A percentile compares a stretch with the other conserved stretches of the same genome.
phyloP scores from a whole-genome alignment of 257 asterid species.

The Capsicum rhomboideum region DNA sequence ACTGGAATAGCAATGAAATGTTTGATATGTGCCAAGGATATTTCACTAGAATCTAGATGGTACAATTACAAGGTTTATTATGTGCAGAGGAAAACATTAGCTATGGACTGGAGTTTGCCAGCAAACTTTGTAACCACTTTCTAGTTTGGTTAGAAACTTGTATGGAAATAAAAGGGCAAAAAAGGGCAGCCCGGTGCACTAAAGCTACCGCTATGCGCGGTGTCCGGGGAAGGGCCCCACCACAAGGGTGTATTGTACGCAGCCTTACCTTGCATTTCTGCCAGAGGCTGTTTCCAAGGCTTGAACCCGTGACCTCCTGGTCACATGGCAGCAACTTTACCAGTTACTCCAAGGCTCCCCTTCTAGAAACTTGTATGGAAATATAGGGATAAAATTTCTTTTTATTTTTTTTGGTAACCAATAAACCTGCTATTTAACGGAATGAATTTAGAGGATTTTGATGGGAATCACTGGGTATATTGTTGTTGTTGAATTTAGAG shows the following conservation, averaged over 20 bases:
- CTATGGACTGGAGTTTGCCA: not conserved
- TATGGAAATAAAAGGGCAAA: not conserved
- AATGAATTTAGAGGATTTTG: not conserved
- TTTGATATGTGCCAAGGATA: not conserved
- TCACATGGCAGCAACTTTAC: too few species aligned
- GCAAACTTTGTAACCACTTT: not conserved
- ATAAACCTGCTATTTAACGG: not conserved
- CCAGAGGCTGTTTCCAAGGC: too few species aligned
- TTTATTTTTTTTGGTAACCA: too few species aligned
- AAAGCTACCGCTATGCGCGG: too few species aligned
- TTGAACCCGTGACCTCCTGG: too few species aligned
- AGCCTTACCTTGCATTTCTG: too few species aligned
- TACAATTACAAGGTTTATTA: not conserved
- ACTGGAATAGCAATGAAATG: not conserved
- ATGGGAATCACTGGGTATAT: too few species aligned
- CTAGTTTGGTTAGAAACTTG: not conserved
- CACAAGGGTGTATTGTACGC: too few species aligned
- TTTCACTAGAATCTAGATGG: not conserved
- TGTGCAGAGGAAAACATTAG: not conserved
- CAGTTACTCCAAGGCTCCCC: too few species aligned
- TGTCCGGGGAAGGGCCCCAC: too few species aligned
- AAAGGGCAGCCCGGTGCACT: too few species aligned
- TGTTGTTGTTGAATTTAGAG: not conserved
- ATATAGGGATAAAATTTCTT: not conserved
- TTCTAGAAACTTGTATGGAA: not conserved